Evolutionary conservation across 345 rosid species (phyloP).

Genomic region (Hypericum perforatum): DNA sequence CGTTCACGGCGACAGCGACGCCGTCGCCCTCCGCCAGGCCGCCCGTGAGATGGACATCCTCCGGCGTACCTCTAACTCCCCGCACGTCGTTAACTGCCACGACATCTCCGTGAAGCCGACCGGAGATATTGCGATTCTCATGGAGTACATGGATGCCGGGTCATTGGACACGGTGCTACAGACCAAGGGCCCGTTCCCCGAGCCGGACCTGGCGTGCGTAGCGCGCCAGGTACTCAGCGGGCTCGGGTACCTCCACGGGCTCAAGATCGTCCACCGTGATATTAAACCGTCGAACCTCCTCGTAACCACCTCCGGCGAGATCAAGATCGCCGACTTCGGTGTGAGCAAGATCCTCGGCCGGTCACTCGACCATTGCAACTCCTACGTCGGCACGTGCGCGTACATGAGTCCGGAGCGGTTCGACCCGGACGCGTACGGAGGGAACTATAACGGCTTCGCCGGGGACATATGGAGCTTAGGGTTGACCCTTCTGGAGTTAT

Average conservation of each 20-base stretch:
- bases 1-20: neutral
- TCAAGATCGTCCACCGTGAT: conserved; percentile 11
- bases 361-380: neutral
- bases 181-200: conserved; percentile 8
- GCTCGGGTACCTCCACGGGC: conserved; percentile 4
- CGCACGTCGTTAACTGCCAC: conserved; percentile 1
- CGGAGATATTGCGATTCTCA: conserved; percentile 7
- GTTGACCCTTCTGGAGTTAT: conserved; percentile 20
- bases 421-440: conserved; percentile 5
- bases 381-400: conserved; percentile 5
- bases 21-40: neutral
- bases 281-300: conserved; percentile 18
- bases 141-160: conserved; percentile 18
- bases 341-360: conserved; percentile 8
- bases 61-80: neutral
- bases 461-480: conserved; percentile 18
- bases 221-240: conserved; percentile 12
- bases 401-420: conserved; percentile 20
- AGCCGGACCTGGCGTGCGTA: conserved; percentile 1
- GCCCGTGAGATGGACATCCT: neutral
- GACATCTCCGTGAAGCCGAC: conserved; percentile 2
- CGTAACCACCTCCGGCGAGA: neutral
- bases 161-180: neutral
- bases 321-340: conserved; percentile 17
- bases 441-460: conserved; percentile 3